Evolutionary conservation across 2,329 filamentous ascomycete genomes (phyloP).

Genomic region (Curvularia eragrostidis): DNA sequence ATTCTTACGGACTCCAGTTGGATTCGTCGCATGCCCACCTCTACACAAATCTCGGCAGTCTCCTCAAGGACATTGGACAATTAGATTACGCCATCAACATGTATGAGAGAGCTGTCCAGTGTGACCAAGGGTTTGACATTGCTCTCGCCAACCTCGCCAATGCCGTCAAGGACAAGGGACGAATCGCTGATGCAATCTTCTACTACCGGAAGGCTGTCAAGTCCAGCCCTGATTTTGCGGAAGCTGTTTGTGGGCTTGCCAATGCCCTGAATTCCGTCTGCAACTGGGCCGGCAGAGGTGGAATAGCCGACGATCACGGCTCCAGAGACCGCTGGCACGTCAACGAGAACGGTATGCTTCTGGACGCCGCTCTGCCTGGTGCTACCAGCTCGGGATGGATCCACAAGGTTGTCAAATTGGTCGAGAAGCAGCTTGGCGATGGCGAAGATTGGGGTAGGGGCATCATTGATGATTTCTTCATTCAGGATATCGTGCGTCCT

Average conservation of each 20-base stretch:
- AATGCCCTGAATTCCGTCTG: slow-evolving; percentile 97
- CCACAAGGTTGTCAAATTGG: slow-evolving; percentile 87
- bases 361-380: slow-evolving; percentile 70
- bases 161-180: slow-evolving; percentile 94
- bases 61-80: slow-evolving; percentile 95
- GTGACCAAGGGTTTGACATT: slow-evolving; percentile 95
- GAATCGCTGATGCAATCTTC: slow-evolving; percentile 86
- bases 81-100: slow-evolving; percentile 90
- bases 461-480: slow-evolving; percentile 58
- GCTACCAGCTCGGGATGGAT: slow-evolving; percentile 78
- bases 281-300: slow-evolving; percentile 89
- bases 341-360: slow-evolving; percentile 79
- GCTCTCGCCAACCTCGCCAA: slow-evolving; percentile 96
- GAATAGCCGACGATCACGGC: slow-evolving; percentile 75
- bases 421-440: slow-evolving; percentile 84
- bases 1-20: slow-evolving; percentile 88
- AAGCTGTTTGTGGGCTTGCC: slow-evolving; percentile 93
- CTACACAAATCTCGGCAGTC: slow-evolving; percentile 93
- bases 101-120: slow-evolving; percentile 93
- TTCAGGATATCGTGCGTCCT: slow-evolving; percentile 55
- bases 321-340: slow-evolving; percentile 92
- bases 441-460: slow-evolving; percentile 86
- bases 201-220: slow-evolving; percentile 91
- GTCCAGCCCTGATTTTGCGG: slow-evolving; percentile 94
- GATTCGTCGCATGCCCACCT: slow-evolving; percentile 92